These are phyloP conservation scores for Globisporangium splendens DNA, from an alignment of 352 stramenopile genomes.

Conservation along the genomic window DNA sequence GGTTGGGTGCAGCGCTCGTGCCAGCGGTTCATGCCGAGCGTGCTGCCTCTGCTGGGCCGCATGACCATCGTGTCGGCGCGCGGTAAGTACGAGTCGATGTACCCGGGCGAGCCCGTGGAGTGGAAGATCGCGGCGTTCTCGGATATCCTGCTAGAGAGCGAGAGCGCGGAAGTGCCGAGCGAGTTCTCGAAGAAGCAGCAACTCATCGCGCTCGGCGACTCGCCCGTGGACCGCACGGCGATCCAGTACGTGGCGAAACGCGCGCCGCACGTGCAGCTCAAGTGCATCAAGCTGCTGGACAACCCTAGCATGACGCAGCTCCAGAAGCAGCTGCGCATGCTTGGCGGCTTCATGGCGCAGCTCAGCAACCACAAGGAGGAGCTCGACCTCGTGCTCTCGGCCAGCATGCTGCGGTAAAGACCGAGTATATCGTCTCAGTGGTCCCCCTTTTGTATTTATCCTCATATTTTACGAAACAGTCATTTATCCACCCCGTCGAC, in stretches of 20 bases:
- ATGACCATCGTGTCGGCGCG: slow-evolving; percentile 71
- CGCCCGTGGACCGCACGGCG: slow-evolving; percentile 61
- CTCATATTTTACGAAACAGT: not conserved
- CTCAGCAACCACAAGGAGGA: slow-evolving; percentile 55
- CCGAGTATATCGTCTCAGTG: not conserved
- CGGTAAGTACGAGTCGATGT: slow-evolving; percentile 52
- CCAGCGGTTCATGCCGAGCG: slow-evolving; percentile 59
- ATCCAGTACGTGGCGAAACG: slow-evolving; percentile 62
- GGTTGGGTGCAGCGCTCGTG: slow-evolving; percentile 79
- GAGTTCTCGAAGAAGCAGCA: slow-evolving; percentile 34
- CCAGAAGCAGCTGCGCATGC: slow-evolving; percentile 60
- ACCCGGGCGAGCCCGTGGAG: slow-evolving; percentile 58
- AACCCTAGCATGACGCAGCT: slow-evolving; percentile 73
- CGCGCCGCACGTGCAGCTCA: slow-evolving; percentile 49
- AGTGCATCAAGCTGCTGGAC: slow-evolving; percentile 78
- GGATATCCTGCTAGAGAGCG: slow-evolving; percentile 32
- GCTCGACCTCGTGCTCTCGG: slow-evolving; percentile 72
- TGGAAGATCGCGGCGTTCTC: slow-evolving; percentile 80
- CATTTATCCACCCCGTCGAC: not conserved
- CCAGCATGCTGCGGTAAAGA: slow-evolving; percentile 62
- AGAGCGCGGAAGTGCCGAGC: slow-evolving; percentile 20
- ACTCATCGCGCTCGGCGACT: slow-evolving; percentile 74
- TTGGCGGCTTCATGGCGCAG: slow-evolving; percentile 60
- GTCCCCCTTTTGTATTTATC: not conserved
- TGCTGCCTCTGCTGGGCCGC: slow-evolving; percentile 46